A percentile compares a stretch with the other conserved stretches of the same genome.
Evolutionary conservation across 2,329 filamentous ascomycete genomes (phyloP).

Genomic region (Triangularia setosa): DNA sequence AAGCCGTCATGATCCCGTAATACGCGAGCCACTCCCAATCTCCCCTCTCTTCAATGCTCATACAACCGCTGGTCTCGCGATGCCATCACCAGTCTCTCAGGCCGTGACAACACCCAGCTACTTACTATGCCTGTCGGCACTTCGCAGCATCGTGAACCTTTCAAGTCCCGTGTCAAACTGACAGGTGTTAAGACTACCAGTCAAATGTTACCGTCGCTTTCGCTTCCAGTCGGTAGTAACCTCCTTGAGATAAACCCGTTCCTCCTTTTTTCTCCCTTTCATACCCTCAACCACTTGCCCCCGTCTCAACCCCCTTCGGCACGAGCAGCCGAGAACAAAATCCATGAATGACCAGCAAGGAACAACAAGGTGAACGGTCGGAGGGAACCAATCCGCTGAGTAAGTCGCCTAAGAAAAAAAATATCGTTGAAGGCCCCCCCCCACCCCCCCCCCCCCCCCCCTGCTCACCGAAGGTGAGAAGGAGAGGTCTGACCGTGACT

Average conservation of each 20-base stretch:
- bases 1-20: not conserved
- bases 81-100: not conserved
- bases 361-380: not conserved
- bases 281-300: not conserved
- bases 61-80: not conserved
- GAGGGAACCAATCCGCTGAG: not conserved
- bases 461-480: not conserved
- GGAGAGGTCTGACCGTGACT: not conserved
- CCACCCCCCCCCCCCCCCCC: not conserved
- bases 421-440: not conserved
- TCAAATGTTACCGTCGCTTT: not conserved
- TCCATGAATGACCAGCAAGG: not conserved
- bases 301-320: not conserved
- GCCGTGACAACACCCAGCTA: too few relatives aligned
- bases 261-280: not conserved
- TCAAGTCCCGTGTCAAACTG: not conserved
- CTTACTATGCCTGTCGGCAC: not conserved
- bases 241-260: not conserved
- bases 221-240: not conserved
- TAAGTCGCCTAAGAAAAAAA: not conserved
- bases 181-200: not conserved
- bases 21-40: not conserved
- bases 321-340: not conserved
- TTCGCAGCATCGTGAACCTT: not conserved
- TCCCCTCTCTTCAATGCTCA: not conserved